Conservation (phyloP, 345 rosid genomes). For the Anastatica hierochuntica region DNA sequence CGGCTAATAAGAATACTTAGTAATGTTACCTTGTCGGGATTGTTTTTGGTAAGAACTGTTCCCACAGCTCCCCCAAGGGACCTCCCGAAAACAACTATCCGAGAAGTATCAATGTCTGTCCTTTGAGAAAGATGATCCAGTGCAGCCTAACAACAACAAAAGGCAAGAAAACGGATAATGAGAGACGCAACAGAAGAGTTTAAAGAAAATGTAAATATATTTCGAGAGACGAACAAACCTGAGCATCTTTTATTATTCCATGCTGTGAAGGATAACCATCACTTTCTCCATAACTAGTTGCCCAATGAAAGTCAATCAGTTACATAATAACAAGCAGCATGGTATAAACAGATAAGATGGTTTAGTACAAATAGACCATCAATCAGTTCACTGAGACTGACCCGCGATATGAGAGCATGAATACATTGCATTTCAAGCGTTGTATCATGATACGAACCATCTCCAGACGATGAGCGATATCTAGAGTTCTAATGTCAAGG, state of each 20-base stretch:
- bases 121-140: slow-evolving; percentile 84
- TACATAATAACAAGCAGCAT: slow-evolving; percentile 12
- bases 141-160: slow-evolving; percentile 65
- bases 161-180: slow-evolving; percentile 6
- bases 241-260: slow-evolving; percentile 83
- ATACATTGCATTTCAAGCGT: slow-evolving; percentile 81
- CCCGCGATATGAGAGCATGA: slow-evolving; percentile 99
- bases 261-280: slow-evolving; percentile 95
- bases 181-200: neutral
- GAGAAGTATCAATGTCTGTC: slow-evolving; percentile 82
- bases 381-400: slow-evolving; percentile 24
- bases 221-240: slow-evolving; percentile 39
- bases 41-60: slow-evolving; percentile 73
- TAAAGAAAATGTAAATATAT: neutral
- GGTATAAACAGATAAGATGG: neutral
- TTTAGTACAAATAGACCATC: too few relatives aligned
- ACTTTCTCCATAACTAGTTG: slow-evolving; percentile 80
- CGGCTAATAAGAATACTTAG: neutral
- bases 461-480: slow-evolving; percentile 98
- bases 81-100: slow-evolving; percentile 91
- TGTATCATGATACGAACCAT: slow-evolving; percentile 88
- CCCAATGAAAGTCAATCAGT: slow-evolving; percentile 16
- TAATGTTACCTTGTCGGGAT: slow-evolving; percentile 70
- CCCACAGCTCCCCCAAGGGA: slow-evolving; percentile 99
- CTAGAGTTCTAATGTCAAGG: slow-evolving; percentile 53